phyloP scores from a whole-genome alignment of 2,329 filamentous ascomycete species.

The Neoarthrinium moseri region DNA sequence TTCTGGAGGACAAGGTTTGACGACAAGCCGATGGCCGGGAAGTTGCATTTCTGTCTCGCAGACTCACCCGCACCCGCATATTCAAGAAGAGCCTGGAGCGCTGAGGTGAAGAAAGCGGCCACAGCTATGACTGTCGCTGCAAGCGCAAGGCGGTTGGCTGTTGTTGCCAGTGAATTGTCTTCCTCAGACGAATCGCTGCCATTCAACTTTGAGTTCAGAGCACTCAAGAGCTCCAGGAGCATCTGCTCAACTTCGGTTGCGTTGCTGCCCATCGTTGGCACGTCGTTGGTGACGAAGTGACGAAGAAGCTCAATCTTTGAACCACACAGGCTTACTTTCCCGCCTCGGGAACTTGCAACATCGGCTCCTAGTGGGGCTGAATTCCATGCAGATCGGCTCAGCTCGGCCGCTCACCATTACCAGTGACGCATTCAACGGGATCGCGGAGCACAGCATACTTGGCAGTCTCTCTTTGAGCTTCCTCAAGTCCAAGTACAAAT shows the following conservation, averaged over 20 bases:
- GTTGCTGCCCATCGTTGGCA: background rate
- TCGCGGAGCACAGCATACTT: too few relatives aligned
- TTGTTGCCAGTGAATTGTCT: background rate
- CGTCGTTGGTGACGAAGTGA: background rate
- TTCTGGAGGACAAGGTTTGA: background rate
- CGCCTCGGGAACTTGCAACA: too few relatives aligned
- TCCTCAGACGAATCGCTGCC: background rate
- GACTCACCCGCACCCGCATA: background rate
- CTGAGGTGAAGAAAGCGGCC: background rate
- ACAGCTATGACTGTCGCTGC: background rate
- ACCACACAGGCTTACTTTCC: too few relatives aligned
- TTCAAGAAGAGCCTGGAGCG: background rate
- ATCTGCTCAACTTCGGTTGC: constrained; percentile 3
- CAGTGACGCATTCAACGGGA: too few relatives aligned
- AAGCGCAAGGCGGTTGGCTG: background rate
- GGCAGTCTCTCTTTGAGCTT: too few relatives aligned
- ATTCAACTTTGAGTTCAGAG: background rate
- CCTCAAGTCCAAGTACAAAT: too few relatives aligned
- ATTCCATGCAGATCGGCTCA: too few relatives aligned
- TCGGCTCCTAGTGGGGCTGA: too few relatives aligned
- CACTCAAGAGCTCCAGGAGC: background rate
- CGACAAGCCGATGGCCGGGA: background rate
- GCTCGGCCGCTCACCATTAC: too few relatives aligned
- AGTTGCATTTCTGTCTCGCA: background rate
- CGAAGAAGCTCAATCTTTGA: too few relatives aligned